phyloP scores from a whole-genome alignment of 2,329 filamentous ascomycete genomes.

The Zymoseptoria crescenta region DNA sequence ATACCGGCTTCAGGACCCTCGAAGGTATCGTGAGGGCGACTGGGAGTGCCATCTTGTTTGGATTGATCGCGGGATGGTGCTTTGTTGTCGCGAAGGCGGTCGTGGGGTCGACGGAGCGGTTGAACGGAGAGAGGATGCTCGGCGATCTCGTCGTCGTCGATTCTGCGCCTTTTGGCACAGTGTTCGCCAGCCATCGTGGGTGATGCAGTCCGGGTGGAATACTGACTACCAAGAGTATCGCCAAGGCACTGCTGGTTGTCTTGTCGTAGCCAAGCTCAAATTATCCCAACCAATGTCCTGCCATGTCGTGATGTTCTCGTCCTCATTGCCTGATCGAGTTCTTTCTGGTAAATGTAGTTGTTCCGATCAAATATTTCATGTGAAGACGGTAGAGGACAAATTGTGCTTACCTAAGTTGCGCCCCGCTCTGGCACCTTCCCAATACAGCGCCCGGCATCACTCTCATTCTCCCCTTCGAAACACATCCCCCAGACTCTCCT shows the following conservation, averaged over 20 bases:
- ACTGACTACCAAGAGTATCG: slow-evolving; percentile 2
- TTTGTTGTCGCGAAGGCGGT: slow-evolving; percentile 33
- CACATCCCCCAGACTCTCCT: background rate
- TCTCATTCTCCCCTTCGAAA: background rate
- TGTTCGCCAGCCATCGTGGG: slow-evolving; percentile 15
- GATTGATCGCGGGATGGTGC: slow-evolving; percentile 23
- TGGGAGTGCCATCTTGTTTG: slow-evolving; percentile 13
- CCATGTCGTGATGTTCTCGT: background rate
- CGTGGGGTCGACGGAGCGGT: slow-evolving; percentile 42
- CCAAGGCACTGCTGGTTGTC: background rate
- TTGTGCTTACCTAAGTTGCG: background rate
- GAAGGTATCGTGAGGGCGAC: slow-evolving; percentile 49
- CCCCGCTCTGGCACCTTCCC: background rate
- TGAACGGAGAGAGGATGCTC: slow-evolving; percentile 36
- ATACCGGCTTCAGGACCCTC: slow-evolving; percentile 54
- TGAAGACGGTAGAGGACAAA: background rate
- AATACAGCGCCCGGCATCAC: too few relatives aligned
- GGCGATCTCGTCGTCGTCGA: slow-evolving; percentile 45
- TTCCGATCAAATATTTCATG: background rate
- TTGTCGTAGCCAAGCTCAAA: background rate
- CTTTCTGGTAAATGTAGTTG: too few relatives aligned
- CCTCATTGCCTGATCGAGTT: too few relatives aligned
- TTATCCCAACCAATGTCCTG: background rate
- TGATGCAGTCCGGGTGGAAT: background rate
- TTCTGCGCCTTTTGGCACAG: slow-evolving; percentile 17